phyloP scores from a whole-genome alignment of 1,139 yeast genomes.

The Saccharomyces hybrid region DNA sequence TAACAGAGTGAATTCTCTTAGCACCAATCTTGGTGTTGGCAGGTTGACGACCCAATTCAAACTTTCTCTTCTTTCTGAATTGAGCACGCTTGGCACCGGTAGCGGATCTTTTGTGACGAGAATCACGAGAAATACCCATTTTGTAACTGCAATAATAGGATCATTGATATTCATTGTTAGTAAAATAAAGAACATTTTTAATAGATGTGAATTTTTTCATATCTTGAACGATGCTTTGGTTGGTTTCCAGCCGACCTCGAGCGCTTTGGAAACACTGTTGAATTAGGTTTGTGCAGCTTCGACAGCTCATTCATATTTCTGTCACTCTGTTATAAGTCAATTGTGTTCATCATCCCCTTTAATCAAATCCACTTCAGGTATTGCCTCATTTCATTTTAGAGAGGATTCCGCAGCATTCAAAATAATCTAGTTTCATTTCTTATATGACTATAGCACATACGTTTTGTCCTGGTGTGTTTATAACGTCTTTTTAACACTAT shows the following conservation, averaged over 20 bases:
- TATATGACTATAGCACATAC: slow-evolving; percentile 13
- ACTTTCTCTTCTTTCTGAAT: slow-evolving; percentile 99
- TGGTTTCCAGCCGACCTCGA: background rate
- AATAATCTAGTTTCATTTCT: background rate
- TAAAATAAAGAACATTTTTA: background rate
- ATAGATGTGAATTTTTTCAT: background rate
- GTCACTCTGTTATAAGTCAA: no score
- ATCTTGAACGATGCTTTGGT: background rate
- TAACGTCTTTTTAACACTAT: background rate
- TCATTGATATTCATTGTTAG: background rate
- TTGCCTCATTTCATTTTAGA: background rate
- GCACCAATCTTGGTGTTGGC: slow-evolving; percentile 99
- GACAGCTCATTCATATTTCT: background rate
- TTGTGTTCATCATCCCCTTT: background rate
- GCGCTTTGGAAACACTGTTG: background rate
- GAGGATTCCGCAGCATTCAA: background rate
- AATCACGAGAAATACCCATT: slow-evolving; percentile 99
- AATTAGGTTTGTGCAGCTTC: background rate
- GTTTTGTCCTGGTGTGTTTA: slow-evolving; percentile 20
- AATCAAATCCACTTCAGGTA: background rate
- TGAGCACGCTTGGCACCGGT: slow-evolving; percentile 99
- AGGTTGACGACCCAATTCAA: slow-evolving; percentile 99
- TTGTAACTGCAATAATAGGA: slow-evolving; percentile 25
- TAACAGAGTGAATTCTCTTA: slow-evolving; percentile 97
- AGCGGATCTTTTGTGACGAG: slow-evolving; percentile 99